These are phyloP conservation scores for Ophiostoma sp. DNA, from an alignment of 2,329 filamentous ascomycete species.

Conservation along the genomic window DNA sequence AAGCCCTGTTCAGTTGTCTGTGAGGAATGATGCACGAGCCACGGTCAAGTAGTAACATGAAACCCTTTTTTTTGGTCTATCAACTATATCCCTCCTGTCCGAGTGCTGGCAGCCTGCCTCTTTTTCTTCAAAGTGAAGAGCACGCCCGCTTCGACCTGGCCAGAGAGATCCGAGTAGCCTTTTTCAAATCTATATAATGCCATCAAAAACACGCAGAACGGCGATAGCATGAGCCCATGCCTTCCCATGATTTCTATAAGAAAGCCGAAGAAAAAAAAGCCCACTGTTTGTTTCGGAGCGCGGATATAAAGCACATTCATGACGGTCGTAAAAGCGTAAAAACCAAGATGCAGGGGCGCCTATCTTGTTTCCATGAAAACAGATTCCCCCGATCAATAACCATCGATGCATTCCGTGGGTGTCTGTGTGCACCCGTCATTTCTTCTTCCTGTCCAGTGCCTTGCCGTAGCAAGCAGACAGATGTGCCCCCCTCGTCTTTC, in stretches of 20 bases:
- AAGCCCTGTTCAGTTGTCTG: too few relatives aligned
- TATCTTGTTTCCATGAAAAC: slow-evolving; percentile 24
- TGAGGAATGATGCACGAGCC: too few relatives aligned
- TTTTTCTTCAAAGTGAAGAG: background rate
- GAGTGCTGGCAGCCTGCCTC: slow-evolving; percentile 2
- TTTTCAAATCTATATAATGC: slow-evolving; percentile 57
- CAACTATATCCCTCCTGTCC: slow-evolving; percentile 1
- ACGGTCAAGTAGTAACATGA: too few relatives aligned
- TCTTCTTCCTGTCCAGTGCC: slow-evolving; percentile 21
- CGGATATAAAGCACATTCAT: slow-evolving; percentile 37
- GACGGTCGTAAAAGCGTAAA: slow-evolving; percentile 37
- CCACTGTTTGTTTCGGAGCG: slow-evolving; percentile 31
- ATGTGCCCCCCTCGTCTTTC: slow-evolving; percentile 31
- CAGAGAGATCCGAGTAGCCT: slow-evolving; percentile 54
- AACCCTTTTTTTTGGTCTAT: background rate
- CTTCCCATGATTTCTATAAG: slow-evolving; percentile 30
- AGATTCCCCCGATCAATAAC: slow-evolving; percentile 31
- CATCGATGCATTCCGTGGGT: slow-evolving; percentile 28
- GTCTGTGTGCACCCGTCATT: slow-evolving; percentile 26
- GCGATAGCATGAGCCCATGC: slow-evolving; percentile 33
- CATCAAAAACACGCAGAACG: slow-evolving; percentile 33
- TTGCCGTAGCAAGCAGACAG: slow-evolving; percentile 23
- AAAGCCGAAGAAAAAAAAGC: slow-evolving; percentile 31
- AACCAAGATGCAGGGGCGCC: slow-evolving; percentile 31
- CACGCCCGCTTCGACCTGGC: background rate